Evolutionary conservation across 768 basidiomycete genomes (phyloP), one percentile per base, ranked within the genome.

Genomic region (Termitomyces sp.): DNA sequence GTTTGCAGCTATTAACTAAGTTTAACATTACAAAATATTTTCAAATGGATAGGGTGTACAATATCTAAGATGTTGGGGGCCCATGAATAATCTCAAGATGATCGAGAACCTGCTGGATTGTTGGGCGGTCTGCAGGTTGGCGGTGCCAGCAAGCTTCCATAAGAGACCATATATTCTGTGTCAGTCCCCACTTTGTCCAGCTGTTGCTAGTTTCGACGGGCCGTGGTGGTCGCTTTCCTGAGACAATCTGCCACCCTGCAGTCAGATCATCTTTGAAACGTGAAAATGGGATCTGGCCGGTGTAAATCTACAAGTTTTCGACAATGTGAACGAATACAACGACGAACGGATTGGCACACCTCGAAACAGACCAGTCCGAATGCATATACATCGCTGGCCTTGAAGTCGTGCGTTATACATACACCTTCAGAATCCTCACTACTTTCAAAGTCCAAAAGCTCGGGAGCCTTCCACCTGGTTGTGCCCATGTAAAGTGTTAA

Each of bases 141-240:
- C 6, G 2, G n/a, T 3, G 24, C 55, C 55, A 56, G 21, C 55
- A 56, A 44, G 12, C 28, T 22, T 51, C 32, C 43, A 56, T 56
- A 10, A 56, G 37, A 21, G 21, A 21, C 55, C 55, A 56, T 4
- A 45, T 19, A 22, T 42, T n/a, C 30, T 44, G 35, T 11, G 49
- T 51, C 24, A 56, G 37, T 21, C 48, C 49, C 48, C 55, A 51
- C 12, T n/a, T 42, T 6, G 6, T 45, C 55, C 55, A 56, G 24
- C 48, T 45, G 28, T 26, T 26, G 26, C 47, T 30, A 15, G 42
- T 6, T 28, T 19, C 1, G 5, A 15, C 9, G 7, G 55, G 55
- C 21, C 49, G 11, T 30, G 3, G 37, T 28, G 55, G 55, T 45
- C 44, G 35, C 35, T 51, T 21, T 24, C 50, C 49, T 26, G 24